These are phyloP conservation scores for Zostera marina DNA, from an alignment of 116 monocot genomes.

Conservation along the genomic window DNA sequence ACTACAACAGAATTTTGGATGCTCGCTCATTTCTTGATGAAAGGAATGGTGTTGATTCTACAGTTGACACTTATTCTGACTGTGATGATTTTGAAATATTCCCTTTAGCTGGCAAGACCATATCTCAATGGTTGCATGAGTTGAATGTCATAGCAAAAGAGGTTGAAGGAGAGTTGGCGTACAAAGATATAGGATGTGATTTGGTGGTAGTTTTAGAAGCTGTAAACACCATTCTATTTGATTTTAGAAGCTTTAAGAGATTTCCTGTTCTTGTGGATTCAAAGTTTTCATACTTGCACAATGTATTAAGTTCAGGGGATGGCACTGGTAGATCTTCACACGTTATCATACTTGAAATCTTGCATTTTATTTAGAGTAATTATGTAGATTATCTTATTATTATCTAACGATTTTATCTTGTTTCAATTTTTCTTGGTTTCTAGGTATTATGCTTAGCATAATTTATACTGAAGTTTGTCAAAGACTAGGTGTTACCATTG, in stretches of 20 bases:
- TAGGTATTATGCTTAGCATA: slow-evolving; percentile 57
- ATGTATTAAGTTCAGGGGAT: slow-evolving; percentile 29
- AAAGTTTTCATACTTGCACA: slow-evolving; percentile 46
- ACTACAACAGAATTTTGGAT: slow-evolving; percentile 34
- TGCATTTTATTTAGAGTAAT: neutral
- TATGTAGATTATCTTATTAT: neutral
- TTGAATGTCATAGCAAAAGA: slow-evolving; percentile 45
- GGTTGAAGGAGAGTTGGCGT: slow-evolving; percentile 44
- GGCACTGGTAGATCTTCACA: slow-evolving; percentile 36
- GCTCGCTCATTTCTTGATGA: slow-evolving; percentile 29
- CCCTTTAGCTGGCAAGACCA: slow-evolving; percentile 40
- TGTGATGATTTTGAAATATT: slow-evolving; percentile 19
- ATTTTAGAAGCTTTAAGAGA: slow-evolving; percentile 44
- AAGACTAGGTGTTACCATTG: slow-evolving; percentile 41
- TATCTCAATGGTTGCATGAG: slow-evolving; percentile 48
- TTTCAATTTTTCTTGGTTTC: slow-evolving; percentile 5
- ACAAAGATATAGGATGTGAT: slow-evolving; percentile 49
- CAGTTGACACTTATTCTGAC: slow-evolving; percentile 9
- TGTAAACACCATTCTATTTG: slow-evolving; percentile 50
- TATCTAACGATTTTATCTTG: neutral
- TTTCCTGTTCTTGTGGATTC: slow-evolving; percentile 39
- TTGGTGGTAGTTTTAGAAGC: slow-evolving; percentile 46
- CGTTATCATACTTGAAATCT: neutral
- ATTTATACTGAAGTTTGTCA: slow-evolving; percentile 57
- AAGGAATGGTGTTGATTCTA: slow-evolving; percentile 16